These are phyloP conservation scores for Amanita brunnescens DNA, from an alignment of 768 basidiomycete genomes.

Conservation along the genomic window DNA sequence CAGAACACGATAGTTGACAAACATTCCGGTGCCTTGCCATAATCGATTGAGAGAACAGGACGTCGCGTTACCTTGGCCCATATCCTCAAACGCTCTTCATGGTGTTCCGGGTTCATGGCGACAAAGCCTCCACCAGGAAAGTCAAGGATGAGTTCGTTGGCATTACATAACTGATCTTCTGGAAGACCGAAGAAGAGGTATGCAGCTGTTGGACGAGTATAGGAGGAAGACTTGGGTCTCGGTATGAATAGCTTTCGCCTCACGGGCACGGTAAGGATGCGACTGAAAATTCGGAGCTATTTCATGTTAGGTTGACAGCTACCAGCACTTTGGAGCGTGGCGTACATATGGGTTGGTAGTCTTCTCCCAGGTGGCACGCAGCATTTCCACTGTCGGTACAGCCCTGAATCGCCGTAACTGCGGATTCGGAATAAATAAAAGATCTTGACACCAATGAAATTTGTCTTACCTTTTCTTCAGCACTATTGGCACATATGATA, in stretches of 20 bases:
- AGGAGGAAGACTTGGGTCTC: conserved; percentile 66
- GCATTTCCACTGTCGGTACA: conserved; percentile 92
- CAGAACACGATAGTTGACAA: conserved; percentile 17
- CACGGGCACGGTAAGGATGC: conserved; percentile 53
- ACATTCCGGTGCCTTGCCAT: conserved; percentile 98
- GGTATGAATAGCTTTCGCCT: conserved; percentile 75
- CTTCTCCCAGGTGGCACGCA: conserved; percentile 96
- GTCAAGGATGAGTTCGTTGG: conserved; percentile 82
- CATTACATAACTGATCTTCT: conserved; percentile 49
- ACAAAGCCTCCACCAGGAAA: conserved; percentile 96
- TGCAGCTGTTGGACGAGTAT: conserved; percentile 74
- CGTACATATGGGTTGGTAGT: conserved; percentile 85
- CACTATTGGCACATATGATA: conserved; percentile 77
- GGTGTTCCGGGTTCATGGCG: conserved; percentile 92
- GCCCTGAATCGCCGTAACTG: conserved; percentile 80
- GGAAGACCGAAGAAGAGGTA: conserved; percentile 77
- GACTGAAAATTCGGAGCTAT: conserved; percentile 62
- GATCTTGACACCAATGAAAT: not conserved
- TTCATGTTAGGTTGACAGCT: not conserved
- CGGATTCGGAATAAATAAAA: not conserved
- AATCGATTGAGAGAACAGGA: conserved; percentile 82
- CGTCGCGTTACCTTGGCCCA: conserved; percentile 79
- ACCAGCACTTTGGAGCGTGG: not conserved
- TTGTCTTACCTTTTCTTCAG: conserved; percentile 78
- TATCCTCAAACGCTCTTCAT: conserved; percentile 83